Percentiles rank a stretch among this genome's conserved stretches.
Conservation (phyloP, 2,329 filamentous ascomycete species). For the Aspergillus latus region DNA sequence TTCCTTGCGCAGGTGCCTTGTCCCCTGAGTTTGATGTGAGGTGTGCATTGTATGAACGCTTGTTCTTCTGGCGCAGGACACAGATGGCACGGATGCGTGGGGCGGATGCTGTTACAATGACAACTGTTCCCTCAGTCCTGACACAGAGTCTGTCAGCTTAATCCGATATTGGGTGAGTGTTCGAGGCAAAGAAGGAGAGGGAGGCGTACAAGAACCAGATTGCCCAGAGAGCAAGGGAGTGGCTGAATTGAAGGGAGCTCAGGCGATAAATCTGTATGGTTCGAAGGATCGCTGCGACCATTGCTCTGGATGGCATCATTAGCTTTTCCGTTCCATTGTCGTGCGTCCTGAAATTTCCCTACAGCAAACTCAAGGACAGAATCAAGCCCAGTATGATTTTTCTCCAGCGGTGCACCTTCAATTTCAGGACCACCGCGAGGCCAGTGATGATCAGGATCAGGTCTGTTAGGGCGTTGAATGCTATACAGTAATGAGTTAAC, state of each 20-base stretch:
- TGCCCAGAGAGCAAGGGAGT: constrained; percentile 1
- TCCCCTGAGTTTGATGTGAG: neutral
- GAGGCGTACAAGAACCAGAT: constrained; percentile 9
- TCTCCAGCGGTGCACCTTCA: neutral
- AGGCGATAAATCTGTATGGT: neutral
- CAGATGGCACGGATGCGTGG: constrained; percentile 8
- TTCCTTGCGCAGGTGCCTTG: too few relatives aligned
- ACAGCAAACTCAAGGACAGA: constrained; percentile 5
- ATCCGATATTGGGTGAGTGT: too few relatives aligned
- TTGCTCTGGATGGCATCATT: neutral
- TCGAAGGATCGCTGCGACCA: constrained; percentile 8
- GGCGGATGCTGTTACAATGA: constrained; percentile 7
- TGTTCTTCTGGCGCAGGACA: neutral
- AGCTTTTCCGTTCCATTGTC: neutral
- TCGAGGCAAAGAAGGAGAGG: neutral
- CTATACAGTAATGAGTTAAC: neutral
- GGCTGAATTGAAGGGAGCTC: neutral
- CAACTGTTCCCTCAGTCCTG: constrained; percentile 10
- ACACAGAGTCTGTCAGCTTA: neutral
- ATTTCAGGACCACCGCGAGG: neutral
- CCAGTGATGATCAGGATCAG: neutral
- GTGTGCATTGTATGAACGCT: neutral
- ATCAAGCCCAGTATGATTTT: constrained; percentile 3
- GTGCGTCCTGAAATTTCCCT: neutral
- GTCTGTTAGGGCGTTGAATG: constrained; percentile 7